Percentiles rank a stretch among this genome's conserved stretches.
These are phyloP conservation scores for Rhizomucor pusillus DNA, from an alignment of 371 early-diverging fungal species.

Conservation along the genomic window DNA sequence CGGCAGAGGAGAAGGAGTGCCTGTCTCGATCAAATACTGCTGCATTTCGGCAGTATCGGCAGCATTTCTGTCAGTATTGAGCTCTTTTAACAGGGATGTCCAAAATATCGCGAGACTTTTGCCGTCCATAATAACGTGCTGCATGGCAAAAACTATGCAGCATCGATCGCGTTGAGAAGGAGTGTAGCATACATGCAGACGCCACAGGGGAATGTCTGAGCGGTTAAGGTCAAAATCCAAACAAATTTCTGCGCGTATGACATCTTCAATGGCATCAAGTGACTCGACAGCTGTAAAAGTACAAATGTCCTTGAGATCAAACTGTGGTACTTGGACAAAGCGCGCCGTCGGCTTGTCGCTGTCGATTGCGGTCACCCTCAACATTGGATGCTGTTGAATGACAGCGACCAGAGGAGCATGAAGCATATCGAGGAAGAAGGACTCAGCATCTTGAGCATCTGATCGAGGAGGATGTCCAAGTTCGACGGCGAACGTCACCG, in stretches of 20 bases:
- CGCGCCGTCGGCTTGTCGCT: conserved; percentile 14
- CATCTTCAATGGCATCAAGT: neutral
- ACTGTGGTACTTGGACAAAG: conserved; percentile 17
- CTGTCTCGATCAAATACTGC: too few relatives aligned
- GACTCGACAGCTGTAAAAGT: too few relatives aligned
- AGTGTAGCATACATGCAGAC: conserved; percentile 16
- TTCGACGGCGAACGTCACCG: conserved; percentile 20
- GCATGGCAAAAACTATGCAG: conserved; percentile 13
- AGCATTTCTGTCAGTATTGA: conserved; percentile 5
- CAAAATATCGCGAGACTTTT: conserved; percentile 29
- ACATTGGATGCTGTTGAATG: conserved; percentile 21
- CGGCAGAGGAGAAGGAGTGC: conserved; percentile 5
- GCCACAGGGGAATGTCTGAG: conserved; percentile 31
- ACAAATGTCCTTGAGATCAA: conserved; percentile 19
- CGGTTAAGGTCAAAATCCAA: conserved; percentile 26
- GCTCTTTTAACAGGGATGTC: conserved; percentile 18
- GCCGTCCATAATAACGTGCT: conserved; percentile 40
- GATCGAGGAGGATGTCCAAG: conserved; percentile 14
- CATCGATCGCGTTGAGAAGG: conserved; percentile 10
- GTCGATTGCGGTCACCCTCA: conserved; percentile 22
- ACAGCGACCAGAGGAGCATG: conserved; percentile 22
- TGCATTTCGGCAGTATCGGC: neutral
- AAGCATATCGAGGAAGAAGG: conserved; percentile 20
- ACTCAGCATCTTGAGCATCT: neutral
- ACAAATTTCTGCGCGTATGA: conserved; percentile 12